phyloP scores from a whole-genome alignment of 345 rosid genomes.

The Rhodamnia argentea region DNA sequence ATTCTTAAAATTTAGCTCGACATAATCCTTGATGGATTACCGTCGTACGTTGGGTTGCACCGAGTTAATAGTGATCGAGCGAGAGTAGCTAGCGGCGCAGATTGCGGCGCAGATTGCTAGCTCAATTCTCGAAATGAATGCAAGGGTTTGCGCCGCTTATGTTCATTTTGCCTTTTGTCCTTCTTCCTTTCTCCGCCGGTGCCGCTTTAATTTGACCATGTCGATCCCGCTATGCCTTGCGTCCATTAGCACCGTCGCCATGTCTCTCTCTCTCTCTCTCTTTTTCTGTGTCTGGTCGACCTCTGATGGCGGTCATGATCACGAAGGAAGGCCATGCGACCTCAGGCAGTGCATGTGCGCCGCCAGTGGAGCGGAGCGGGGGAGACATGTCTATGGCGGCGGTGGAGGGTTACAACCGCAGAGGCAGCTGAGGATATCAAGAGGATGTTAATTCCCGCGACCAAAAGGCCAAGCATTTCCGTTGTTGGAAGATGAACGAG shows the following conservation, averaged over 20 bases:
- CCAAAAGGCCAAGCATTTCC: neutral
- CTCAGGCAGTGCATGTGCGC: neutral
- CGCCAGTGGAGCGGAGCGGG: neutral
- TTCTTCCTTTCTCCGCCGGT: neutral
- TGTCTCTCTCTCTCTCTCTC: neutral
- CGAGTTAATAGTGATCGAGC: neutral
- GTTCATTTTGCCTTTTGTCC: neutral
- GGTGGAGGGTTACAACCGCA: neutral
- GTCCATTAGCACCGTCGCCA: neutral
- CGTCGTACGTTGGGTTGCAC: neutral
- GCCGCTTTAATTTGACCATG: neutral
- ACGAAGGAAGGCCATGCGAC: neutral
- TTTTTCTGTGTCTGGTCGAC: neutral
- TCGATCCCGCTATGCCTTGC: neutral
- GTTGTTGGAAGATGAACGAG: neutral
- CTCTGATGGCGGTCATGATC: neutral
- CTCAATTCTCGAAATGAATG: neutral
- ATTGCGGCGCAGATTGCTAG: neutral
- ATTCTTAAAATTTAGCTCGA: neutral
- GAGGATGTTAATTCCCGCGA: neutral
- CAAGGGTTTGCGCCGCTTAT: neutral
- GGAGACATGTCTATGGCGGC: neutral
- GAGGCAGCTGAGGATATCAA: neutral
- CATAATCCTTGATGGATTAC: neutral
- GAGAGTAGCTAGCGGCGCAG: neutral